These are phyloP conservation scores for Cystobasidium pallidum DNA, from an alignment of 1,284 basidiomycete species.

Conservation along the genomic window DNA sequence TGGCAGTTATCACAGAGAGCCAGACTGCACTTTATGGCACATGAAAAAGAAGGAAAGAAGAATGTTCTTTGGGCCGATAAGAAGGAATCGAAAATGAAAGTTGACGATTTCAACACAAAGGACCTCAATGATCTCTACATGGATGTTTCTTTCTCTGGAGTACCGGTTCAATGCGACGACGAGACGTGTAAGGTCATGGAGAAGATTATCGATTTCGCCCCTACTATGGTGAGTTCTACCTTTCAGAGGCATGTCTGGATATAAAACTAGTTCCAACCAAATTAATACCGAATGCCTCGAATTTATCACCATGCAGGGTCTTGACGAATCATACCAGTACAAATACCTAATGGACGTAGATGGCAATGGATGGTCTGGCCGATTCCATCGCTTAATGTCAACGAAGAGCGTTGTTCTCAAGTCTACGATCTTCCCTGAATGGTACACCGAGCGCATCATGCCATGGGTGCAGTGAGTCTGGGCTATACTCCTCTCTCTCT, in stretches of 20 bases:
- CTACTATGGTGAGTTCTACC: constrained; percentile 51
- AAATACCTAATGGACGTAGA: constrained; percentile 54
- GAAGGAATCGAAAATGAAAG: constrained; percentile 42
- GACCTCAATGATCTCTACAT: constrained; percentile 52
- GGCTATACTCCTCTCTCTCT: not conserved
- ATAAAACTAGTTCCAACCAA: too few relatives aligned
- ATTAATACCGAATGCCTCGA: too few relatives aligned
- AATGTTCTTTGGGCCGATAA: constrained; percentile 50
- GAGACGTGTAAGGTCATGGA: constrained; percentile 53
- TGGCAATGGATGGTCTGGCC: constrained; percentile 52
- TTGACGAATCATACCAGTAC: constrained; percentile 42
- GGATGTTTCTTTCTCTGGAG: constrained; percentile 53
- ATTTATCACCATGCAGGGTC: constrained; percentile 10
- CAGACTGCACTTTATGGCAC: constrained; percentile 52
- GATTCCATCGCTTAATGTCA: constrained; percentile 61
- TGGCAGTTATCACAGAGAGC: constrained; percentile 53
- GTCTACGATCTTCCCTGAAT: constrained; percentile 68
- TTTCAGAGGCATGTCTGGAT: too few relatives aligned
- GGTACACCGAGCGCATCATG: constrained; percentile 50
- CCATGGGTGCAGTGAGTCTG: constrained; percentile 51
- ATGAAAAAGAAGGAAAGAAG: constrained; percentile 48
- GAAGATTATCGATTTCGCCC: constrained; percentile 51
- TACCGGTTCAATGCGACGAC: constrained; percentile 54
- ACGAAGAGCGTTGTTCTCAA: constrained; percentile 69
- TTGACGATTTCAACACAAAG: constrained; percentile 49